Conservation (phyloP, 176 grass and related monocot species). For the Carex parvula region DNA sequence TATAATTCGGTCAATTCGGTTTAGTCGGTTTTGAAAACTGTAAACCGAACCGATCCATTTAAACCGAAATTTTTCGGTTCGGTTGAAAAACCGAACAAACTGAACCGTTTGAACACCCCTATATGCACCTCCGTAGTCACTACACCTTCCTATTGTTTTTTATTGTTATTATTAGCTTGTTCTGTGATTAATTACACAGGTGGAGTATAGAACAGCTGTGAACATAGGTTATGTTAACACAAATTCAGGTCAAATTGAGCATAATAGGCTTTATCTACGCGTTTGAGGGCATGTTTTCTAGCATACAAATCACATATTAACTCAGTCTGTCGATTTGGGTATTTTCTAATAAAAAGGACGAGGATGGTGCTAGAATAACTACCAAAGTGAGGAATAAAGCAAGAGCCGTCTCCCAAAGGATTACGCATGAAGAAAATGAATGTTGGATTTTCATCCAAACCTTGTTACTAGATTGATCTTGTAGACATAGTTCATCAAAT, state of each 20-base stretch:
- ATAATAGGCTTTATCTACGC: not conserved
- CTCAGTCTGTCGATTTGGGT: not conserved
- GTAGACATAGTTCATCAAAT: not conserved
- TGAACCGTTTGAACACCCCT: no score
- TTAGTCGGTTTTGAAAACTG: no score
- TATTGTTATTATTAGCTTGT: not conserved
- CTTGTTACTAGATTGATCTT: not conserved
- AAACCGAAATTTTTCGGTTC: no score
- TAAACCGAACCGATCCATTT: no score
- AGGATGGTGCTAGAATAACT: not conserved
- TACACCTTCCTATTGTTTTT: not conserved
- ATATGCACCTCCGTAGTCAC: not conserved
- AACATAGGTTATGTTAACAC: not conserved
- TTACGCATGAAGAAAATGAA: not conserved
- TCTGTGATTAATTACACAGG: not conserved
- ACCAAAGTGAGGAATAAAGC: not conserved
- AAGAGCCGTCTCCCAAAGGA: not conserved
- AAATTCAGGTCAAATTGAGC: not conserved
- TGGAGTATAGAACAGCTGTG: not conserved
- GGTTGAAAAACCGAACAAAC: no score
- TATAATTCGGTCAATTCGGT: no score
- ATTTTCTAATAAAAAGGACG: not conserved
- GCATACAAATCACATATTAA: not conserved
- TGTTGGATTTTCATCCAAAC: not conserved
- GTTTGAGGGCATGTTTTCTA: not conserved